Evolutionary conservation across 768 basidiomycete species (phyloP), one percentile per base, ranked within the genome.

Genomic region (Mycena vitilis): DNA sequence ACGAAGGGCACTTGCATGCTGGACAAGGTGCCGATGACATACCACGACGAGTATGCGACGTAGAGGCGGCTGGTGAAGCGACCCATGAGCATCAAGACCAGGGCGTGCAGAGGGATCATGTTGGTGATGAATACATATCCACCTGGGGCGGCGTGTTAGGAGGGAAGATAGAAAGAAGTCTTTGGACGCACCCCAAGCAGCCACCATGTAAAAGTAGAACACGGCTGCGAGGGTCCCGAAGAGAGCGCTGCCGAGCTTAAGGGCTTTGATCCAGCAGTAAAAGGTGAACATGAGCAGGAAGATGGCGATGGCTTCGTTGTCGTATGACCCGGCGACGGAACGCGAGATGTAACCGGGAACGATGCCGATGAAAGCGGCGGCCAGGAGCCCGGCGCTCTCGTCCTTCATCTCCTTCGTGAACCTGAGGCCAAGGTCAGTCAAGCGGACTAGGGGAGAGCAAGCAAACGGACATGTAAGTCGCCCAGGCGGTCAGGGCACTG

Each of bases 171-270:
- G 7, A 20, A 38, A 42, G 37, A 13, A 37, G 34, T 59, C 13
- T 30, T 3, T 5, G 54, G 6, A 81, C 87, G 66, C 74, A 93
- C 97, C 98, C 98, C 98, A 99, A 37, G 98, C 98, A 60, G 98
- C 97, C n/a, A 99, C 98, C 98, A 99, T 99, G 87, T 99, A 99
- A 73, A 98, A 99, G 83, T 99, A 99, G 82, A 99, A 99, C 4
- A 99, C 82, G 20, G 96, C 98, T 52, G 98, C 91, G 47, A 94
- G 75, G 30, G 94, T 94, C 23, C 95, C 97, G 73, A 89, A 98
- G 68, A 97, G 87, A 1, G 95, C 96, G 68, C 95, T 97, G 49
- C 98, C 98, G 53, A 89, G 87, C 81, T 98, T 98, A 62, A 99
- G 84, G 30, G 98, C 96, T 74, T 93, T 95, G 78, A 99, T 97